Evolutionary conservation across 208 protist genomes (phyloP).

Genomic region (Leishmania major): DNA sequence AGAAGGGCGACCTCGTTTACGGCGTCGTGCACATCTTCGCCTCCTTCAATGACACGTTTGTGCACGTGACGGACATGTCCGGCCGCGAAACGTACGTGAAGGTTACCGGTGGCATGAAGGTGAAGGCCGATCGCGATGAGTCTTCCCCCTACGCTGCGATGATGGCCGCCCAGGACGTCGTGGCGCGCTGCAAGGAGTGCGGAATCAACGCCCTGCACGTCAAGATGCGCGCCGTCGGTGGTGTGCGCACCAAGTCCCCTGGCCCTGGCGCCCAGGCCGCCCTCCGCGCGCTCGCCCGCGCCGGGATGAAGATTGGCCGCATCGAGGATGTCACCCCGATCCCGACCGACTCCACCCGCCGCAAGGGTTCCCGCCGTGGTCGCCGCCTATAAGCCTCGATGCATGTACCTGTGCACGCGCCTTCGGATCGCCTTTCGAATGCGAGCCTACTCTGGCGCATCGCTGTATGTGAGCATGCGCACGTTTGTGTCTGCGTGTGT

Average conservation of each 20-base stretch:
- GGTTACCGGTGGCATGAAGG: conserved; percentile 99
- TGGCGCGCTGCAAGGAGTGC: conserved; percentile 96
- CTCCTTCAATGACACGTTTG: conserved; percentile 98
- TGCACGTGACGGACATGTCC: conserved; percentile 99
- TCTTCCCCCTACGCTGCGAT: conserved; percentile 99
- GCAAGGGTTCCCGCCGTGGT: conserved; percentile 99
- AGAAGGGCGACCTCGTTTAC: conserved; percentile 94
- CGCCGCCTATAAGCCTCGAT: conserved; percentile 92
- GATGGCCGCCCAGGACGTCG: conserved; percentile 99
- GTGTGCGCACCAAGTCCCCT: conserved; percentile 98
- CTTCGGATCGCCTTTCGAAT: neutral
- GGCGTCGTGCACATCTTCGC: conserved; percentile 99
- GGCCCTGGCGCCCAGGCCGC: conserved; percentile 99
- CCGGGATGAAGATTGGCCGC: conserved; percentile 99
- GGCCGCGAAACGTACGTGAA: conserved; percentile 98
- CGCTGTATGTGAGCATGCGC: too few relatives aligned
- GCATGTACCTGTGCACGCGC: neutral
- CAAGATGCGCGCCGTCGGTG: conserved; percentile 99
- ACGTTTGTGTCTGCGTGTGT: neutral
- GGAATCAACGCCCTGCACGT: conserved; percentile 99
- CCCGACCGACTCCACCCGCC: conserved; percentile 99
- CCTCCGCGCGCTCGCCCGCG: conserved; percentile 99
- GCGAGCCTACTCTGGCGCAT: neutral
- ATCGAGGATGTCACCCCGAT: conserved; percentile 99
- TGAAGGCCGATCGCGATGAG: conserved; percentile 99